phyloP scores from a whole-genome alignment of 768 basidiomycete genomes.

The Pisolithus sp. region DNA sequence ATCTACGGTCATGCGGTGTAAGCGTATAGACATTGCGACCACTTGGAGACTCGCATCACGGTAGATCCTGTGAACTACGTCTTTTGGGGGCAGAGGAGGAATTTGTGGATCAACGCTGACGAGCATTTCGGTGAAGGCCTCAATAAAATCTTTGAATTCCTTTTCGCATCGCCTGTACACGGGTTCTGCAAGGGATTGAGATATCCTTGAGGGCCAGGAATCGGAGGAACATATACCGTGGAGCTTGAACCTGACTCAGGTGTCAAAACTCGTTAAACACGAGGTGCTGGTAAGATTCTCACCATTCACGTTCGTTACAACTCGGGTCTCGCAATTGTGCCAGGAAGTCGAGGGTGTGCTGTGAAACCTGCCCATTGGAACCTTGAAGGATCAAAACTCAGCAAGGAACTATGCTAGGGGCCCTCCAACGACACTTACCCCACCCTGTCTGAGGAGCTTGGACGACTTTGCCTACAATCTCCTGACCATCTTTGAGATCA shows the following conservation, averaged over 20 bases:
- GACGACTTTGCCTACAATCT: constrained; percentile 69
- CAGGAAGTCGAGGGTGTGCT: constrained; percentile 80
- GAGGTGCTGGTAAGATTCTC: constrained; percentile 8
- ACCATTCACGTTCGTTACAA: constrained; percentile 85
- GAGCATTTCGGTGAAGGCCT: constrained; percentile 59
- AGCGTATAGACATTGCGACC: neutral
- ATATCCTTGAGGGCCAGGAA: neutral
- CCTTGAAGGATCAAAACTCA: constrained; percentile 37
- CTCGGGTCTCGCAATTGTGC: constrained; percentile 61
- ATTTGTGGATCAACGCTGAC: constrained; percentile 75
- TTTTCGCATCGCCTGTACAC: constrained; percentile 56
- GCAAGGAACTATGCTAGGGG: neutral
- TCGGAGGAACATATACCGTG: constrained; percentile 42
- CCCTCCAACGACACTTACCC: constrained; percentile 39
- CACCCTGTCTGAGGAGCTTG: constrained; percentile 79
- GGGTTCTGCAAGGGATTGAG: constrained; percentile 15
- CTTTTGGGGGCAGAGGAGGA: constrained; percentile 84
- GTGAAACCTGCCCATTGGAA: constrained; percentile 78
- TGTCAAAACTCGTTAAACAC: neutral
- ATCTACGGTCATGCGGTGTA: constrained; percentile 39
- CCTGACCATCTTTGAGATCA: constrained; percentile 56
- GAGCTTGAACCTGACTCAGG: constrained; percentile 66
- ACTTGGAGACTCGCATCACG: constrained; percentile 53
- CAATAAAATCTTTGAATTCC: constrained; percentile 85
- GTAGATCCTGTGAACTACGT: constrained; percentile 89